Percentiles rank a stretch among this genome's conserved stretches.
These are phyloP conservation scores for Acer saccharum DNA, from an alignment of 345 rosid genomes.

Conservation along the genomic window DNA sequence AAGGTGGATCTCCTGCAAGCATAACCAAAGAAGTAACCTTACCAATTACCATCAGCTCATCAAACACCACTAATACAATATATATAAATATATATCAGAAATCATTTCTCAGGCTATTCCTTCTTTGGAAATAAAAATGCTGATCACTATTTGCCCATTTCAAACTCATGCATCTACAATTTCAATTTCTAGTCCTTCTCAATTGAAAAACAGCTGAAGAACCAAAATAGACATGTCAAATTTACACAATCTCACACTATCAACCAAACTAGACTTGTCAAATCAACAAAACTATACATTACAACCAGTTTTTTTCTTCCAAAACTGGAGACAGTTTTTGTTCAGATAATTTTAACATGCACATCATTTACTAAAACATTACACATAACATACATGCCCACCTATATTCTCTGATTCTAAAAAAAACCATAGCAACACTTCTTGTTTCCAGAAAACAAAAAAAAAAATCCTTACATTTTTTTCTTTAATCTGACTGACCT, in stretches of 20 bases:
- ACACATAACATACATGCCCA: not conserved
- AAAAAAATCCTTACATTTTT: not conserved
- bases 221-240: too few relatives aligned
- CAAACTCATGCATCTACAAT: not conserved
- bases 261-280: too few relatives aligned
- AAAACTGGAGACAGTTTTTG: not conserved
- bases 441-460: not conserved
- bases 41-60: not conserved
- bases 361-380: not conserved
- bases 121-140: not conserved
- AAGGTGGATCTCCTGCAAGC: conserved; percentile 70
- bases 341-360: not conserved
- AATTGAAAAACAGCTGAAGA: not conserved
- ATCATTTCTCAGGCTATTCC: too few relatives aligned
- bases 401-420: not conserved
- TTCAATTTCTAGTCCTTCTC: not conserved
- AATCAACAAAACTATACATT: not conserved
- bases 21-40: conserved; percentile 10
- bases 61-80: too few relatives aligned
- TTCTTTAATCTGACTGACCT: too few relatives aligned
- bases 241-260: not conserved
- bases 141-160: not conserved
- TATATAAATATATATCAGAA: too few relatives aligned
- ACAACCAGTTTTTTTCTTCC: not conserved
- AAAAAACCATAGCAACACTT: too few relatives aligned